Percentiles rank a stretch among this genome's conserved stretches.
phyloP scores from a whole-genome alignment of 2,329 filamentous ascomycete species.

The Colletotrichum spaethianum region DNA sequence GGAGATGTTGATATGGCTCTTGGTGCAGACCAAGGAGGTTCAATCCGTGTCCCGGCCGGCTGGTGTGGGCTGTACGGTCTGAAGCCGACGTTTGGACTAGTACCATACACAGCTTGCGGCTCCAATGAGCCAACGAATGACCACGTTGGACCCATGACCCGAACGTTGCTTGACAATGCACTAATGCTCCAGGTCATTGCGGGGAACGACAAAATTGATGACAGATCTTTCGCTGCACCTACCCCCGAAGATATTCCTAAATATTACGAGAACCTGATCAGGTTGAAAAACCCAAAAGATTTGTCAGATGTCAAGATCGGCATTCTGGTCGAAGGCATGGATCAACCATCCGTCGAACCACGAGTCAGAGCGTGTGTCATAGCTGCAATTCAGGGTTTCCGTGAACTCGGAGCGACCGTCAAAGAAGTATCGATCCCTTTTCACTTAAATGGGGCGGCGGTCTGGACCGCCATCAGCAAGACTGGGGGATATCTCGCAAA shows the following conservation, averaged over 20 bases:
- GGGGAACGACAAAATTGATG: slow-evolving; percentile 61
- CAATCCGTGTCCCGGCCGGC: slow-evolving; percentile 49
- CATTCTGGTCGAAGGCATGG: slow-evolving; percentile 46
- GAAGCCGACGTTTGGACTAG: slow-evolving; percentile 57
- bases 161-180: slow-evolving; percentile 57
- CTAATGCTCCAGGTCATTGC: slow-evolving; percentile 56
- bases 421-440: slow-evolving; percentile 62
- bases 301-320: slow-evolving; percentile 55
- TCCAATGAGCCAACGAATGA: slow-evolving; percentile 59
- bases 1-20: slow-evolving; percentile 47
- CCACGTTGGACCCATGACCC: slow-evolving; percentile 59
- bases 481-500: slow-evolving; percentile 26
- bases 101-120: slow-evolving; percentile 60
- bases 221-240: slow-evolving; percentile 48
- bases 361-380: slow-evolving; percentile 50
- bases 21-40: slow-evolving; percentile 51
- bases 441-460: slow-evolving; percentile 61
- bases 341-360: slow-evolving; percentile 11
- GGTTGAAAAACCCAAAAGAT: slow-evolving; percentile 52
- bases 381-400: slow-evolving; percentile 54
- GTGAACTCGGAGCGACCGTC: slow-evolving; percentile 58
- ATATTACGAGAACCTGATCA: slow-evolving; percentile 55
- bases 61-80: slow-evolving; percentile 53
- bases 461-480: slow-evolving; percentile 60
- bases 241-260: slow-evolving; percentile 55